phyloP scores from a whole-genome alignment of 345 rosid genomes.

The Odontarrhena argentea region DNA sequence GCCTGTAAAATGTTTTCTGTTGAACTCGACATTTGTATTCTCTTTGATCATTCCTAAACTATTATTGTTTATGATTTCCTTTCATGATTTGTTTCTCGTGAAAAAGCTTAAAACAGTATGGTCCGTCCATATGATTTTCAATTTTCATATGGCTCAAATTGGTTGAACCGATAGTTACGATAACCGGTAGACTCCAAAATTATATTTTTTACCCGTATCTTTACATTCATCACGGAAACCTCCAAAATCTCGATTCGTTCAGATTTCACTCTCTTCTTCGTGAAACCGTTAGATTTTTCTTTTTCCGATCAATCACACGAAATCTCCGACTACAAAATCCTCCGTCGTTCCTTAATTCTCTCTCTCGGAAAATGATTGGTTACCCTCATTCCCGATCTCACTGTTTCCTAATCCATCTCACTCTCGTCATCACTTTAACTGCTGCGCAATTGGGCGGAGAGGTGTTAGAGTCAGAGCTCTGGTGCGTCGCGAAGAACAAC shows the following conservation, averaged over 20 bases:
- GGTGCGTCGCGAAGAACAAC: slow-evolving; percentile 95
- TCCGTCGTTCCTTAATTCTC: slow-evolving; percentile 8
- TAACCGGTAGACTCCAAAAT: not conserved
- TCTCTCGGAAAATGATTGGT: slow-evolving; percentile 14
- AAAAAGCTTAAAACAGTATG: too few relatives aligned
- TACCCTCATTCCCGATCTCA: not conserved
- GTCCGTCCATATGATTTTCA: too few relatives aligned
- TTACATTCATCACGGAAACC: slow-evolving; percentile 16
- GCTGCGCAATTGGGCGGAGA: slow-evolving; percentile 13
- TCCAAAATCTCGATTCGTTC: slow-evolving; percentile 12
- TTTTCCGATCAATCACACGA: not conserved
- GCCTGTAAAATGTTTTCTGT: too few relatives aligned
- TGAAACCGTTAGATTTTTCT: slow-evolving; percentile 19
- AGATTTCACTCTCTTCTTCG: slow-evolving; percentile 16
- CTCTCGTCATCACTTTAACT: slow-evolving; percentile 9
- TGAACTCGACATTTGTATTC: too few relatives aligned
- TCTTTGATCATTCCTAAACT: too few relatives aligned
- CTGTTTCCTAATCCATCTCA: slow-evolving; percentile 17
- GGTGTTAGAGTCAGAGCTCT: slow-evolving; percentile 53
- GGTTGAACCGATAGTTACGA: not conserved
- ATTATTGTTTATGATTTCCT: too few relatives aligned
- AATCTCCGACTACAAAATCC: not conserved
- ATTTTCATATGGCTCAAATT: not conserved
- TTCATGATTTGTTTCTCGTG: too few relatives aligned
- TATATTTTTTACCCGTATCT: slow-evolving; percentile 11